These are phyloP conservation scores for Glomus cerebriforme DNA, from an alignment of 192 early-diverging fungal species.

Conservation along the genomic window DNA sequence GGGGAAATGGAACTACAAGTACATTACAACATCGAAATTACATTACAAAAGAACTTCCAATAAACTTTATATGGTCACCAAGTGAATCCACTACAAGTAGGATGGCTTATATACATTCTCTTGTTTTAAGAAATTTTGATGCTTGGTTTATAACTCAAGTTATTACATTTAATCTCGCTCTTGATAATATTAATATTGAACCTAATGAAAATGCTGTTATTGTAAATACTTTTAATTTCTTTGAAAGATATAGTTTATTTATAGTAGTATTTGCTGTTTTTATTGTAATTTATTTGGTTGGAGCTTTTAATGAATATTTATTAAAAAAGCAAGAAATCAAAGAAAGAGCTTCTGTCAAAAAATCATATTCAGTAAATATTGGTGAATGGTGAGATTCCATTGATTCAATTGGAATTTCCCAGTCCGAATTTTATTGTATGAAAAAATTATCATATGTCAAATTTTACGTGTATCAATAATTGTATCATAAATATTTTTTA, in stretches of 20 bases:
- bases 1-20: background rate
- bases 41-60: background rate
- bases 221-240: background rate
- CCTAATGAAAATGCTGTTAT: background rate
- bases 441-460: no score
- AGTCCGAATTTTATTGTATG: no score
- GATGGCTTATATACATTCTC: background rate
- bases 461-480: no score
- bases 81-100: background rate
- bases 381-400: no score
- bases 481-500: no score
- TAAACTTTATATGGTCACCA: background rate
- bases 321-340: background rate
- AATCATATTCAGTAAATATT: no score
- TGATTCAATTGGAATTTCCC: no score
- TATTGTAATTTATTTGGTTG: background rate
- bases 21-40: background rate
- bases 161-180: background rate
- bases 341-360: background rate
- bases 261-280: background rate
- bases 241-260: slow-evolving; percentile 4
- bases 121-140: background rate
- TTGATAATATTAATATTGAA: background rate
- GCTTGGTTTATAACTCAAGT: background rate
- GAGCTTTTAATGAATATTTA: background rate